Percentiles rank a stretch among this genome's conserved stretches.
phyloP scores from a whole-genome alignment of 2,329 filamentous ascomycete species.

The Verticillium tricorpus region DNA sequence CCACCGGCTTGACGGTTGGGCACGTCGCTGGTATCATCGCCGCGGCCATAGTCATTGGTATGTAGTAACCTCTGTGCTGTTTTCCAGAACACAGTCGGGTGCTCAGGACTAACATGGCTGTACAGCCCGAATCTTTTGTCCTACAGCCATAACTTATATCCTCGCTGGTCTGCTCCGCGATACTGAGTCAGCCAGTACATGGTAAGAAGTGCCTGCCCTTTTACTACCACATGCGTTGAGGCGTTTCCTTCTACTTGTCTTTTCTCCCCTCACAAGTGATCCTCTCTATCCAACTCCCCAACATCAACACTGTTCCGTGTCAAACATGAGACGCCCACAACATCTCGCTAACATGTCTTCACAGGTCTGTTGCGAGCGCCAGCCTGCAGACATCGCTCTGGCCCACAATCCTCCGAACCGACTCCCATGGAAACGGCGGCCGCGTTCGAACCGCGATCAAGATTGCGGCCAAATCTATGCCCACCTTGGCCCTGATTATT shows the following conservation, averaged over 20 bases:
- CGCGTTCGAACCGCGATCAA: constrained; percentile 22
- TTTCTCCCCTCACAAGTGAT: too few species aligned
- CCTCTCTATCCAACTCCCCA: too few species aligned
- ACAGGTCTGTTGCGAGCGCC: constrained; percentile 14
- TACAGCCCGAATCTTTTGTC: constrained; percentile 31
- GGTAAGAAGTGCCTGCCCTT: constrained; percentile 17
- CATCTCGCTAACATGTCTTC: background rate
- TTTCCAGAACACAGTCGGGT: background rate
- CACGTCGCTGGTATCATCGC: constrained; percentile 20
- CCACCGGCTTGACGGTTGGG: constrained; percentile 14
- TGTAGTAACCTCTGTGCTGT: background rate
- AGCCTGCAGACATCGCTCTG: constrained; percentile 34
- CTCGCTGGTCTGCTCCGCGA: constrained; percentile 29
- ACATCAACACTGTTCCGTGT: too few species aligned
- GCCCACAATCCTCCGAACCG: constrained; percentile 33
- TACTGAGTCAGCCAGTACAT: constrained; percentile 30
- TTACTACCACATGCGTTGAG: background rate
- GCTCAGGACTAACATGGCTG: background rate
- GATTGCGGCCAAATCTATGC: constrained; percentile 12
- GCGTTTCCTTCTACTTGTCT: background rate
- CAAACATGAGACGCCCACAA: background rate
- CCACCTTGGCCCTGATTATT: constrained; percentile 25
- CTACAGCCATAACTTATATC: constrained; percentile 28
- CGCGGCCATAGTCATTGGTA: constrained; percentile 16
- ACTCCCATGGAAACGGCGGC: constrained; percentile 22